These are phyloP conservation scores for Eucalyptus tenuipes DNA, from an alignment of 345 rosid species.

Conservation along the genomic window DNA sequence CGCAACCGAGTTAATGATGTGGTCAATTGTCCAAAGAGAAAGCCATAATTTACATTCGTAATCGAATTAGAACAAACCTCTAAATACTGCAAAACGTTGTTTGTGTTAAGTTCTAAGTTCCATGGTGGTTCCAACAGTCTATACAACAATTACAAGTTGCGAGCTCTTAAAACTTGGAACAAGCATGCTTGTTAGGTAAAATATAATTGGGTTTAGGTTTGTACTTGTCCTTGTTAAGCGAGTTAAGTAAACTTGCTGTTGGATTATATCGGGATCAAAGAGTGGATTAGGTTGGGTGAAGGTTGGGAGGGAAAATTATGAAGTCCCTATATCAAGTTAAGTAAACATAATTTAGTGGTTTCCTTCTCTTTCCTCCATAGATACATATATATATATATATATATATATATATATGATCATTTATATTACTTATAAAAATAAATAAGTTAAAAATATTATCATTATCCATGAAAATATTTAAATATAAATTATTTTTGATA, in stretches of 20 bases:
- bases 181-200: background rate
- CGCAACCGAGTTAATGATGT: constrained; percentile 28
- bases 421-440: background rate
- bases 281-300: background rate
- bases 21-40: constrained; percentile 66
- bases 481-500: accelerated
- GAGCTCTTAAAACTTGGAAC: background rate
- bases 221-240: background rate
- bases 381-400: too few relatives aligned
- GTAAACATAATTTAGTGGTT: background rate
- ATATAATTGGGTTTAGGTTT: background rate
- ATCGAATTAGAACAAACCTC: background rate
- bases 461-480: background rate
- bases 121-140: background rate
- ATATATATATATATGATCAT: too few relatives aligned
- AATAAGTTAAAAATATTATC: background rate
- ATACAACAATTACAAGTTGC: background rate
- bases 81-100: background rate
- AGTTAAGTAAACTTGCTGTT: background rate
- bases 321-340: background rate
- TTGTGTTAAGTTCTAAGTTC: background rate
- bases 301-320: background rate
- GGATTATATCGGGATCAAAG: background rate
- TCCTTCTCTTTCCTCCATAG: background rate
- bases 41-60: background rate